A percentile compares a stretch with the other conserved stretches of the same genome.
Evolutionary conservation across 805 yeast species (phyloP).

Genomic region (Barnettozyma botsteinii): DNA sequence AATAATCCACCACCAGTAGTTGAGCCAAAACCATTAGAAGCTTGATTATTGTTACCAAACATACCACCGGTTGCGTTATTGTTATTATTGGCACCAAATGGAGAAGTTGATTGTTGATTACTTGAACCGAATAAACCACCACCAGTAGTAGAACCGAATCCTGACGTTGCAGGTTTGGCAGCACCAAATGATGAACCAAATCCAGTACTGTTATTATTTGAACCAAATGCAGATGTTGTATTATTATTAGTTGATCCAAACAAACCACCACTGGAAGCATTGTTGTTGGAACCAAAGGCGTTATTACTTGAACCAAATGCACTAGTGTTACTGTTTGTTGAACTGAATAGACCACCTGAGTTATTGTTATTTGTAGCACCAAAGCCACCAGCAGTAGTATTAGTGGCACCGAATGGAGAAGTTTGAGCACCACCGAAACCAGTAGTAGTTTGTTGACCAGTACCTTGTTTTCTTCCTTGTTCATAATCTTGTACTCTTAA

Average conservation of each 20-base stretch:
- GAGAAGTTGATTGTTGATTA: slow-evolving; percentile 23
- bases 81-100: slow-evolving; percentile 26
- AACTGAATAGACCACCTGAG: slow-evolving; percentile 32
- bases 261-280: slow-evolving; percentile 18
- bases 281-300: slow-evolving; percentile 12
- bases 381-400: slow-evolving; percentile 25
- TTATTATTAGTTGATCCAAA: slow-evolving; percentile 28
- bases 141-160: slow-evolving; percentile 28
- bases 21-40: slow-evolving; percentile 38
- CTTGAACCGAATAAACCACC: slow-evolving; percentile 26
- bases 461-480: slow-evolving; percentile 61
- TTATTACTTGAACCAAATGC: too few species aligned
- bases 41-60: slow-evolving; percentile 32
- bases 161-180: slow-evolving; percentile 20
- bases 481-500: slow-evolving; percentile 84
- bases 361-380: slow-evolving; percentile 23
- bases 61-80: slow-evolving; percentile 28
- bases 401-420: slow-evolving; percentile 33
- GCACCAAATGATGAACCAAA: slow-evolving; percentile 28
- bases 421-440: slow-evolving; percentile 9
- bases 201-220: slow-evolving; percentile 11
- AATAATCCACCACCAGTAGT: slow-evolving; percentile 24
- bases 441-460: slow-evolving; percentile 24
- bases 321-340: slow-evolving; percentile 22
- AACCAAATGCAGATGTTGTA: slow-evolving; percentile 24